A percentile compares a stretch with the other conserved stretches of the same genome.
Evolutionary conservation across 2,329 filamentous ascomycete species (phyloP).

Genomic region (Calonectria naviculata): DNA sequence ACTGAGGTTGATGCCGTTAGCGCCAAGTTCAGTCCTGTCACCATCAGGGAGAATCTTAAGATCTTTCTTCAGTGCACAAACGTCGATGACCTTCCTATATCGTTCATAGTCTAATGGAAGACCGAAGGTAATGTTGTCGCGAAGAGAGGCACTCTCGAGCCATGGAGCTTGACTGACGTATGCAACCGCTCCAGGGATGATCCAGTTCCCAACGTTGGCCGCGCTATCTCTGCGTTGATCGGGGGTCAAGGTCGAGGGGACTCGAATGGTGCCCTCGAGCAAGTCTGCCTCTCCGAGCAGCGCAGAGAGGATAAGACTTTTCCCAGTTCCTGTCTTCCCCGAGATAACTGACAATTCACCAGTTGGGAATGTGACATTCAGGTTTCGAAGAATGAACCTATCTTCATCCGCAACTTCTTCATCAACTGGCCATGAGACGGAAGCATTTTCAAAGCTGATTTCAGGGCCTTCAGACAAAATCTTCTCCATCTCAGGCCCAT

Average conservation of each 20-base stretch:
- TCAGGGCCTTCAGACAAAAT: constrained; percentile 65
- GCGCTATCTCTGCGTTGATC: constrained; percentile 69
- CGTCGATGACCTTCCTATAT: constrained; percentile 76
- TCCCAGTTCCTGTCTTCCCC: constrained; percentile 82
- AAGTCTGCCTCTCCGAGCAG: constrained; percentile 82
- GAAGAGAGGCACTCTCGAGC: constrained; percentile 86
- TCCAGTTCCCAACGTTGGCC: constrained; percentile 75
- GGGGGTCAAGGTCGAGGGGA: constrained; percentile 61
- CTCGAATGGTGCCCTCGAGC: constrained; percentile 69
- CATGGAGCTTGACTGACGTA: constrained; percentile 85
- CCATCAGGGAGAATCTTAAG: constrained; percentile 81
- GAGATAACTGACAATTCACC: constrained; percentile 80
- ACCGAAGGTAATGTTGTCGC: constrained; percentile 83
- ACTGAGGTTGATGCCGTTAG: constrained; percentile 86
- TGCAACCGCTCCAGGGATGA: constrained; percentile 75
- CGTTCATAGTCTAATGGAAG: constrained; percentile 76
- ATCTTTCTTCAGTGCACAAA: constrained; percentile 81
- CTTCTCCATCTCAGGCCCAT: constrained; percentile 71
- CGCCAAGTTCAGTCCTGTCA: constrained; percentile 83
- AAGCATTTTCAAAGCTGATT: constrained; percentile 74
- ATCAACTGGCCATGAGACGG: constrained; percentile 81
- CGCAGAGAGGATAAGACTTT: constrained; percentile 78
- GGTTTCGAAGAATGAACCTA: constrained; percentile 72
- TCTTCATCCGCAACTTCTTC: constrained; percentile 65
- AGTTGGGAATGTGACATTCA: constrained; percentile 74